Evolutionary conservation across 805 yeast genomes (phyloP).

Genomic region (Yarrowia divulgata): DNA sequence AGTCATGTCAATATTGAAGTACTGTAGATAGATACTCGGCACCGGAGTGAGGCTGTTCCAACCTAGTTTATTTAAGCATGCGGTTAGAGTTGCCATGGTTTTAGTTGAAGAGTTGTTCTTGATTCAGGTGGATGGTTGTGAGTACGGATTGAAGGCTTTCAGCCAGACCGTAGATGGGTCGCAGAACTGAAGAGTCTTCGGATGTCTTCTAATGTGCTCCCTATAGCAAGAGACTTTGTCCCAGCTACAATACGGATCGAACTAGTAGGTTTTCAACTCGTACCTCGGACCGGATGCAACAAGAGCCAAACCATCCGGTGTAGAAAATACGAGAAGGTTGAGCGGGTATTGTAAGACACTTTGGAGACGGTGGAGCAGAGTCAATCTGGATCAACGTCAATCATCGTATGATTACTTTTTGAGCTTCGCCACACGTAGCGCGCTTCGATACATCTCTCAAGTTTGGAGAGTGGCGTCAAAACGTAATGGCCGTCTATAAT

Average conservation of each 20-base stretch:
- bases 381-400: not conserved
- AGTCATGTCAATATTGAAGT: no score
- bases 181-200: no score
- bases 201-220: no score
- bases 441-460: no score
- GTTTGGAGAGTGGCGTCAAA: no score
- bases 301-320: not conserved
- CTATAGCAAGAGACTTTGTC: no score
- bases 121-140: no score
- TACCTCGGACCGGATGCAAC: not conserved
- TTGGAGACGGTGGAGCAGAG: not conserved
- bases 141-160: no score
- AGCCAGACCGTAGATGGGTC: no score
- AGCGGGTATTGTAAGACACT: not conserved
- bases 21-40: not conserved
- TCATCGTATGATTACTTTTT: slow-evolving; percentile 17
- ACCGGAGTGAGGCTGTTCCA: slow-evolving; percentile 1
- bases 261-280: no score
- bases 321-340: slow-evolving; percentile 23
- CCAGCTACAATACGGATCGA: no score
- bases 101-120: not conserved
- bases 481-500: no score
- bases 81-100: not conserved
- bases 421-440: not conserved
- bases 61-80: not conserved